These are phyloP conservation scores for Choanephora cucurbitarum DNA, from an alignment of 371 early-diverging fungal species.

Conservation along the genomic window DNA sequence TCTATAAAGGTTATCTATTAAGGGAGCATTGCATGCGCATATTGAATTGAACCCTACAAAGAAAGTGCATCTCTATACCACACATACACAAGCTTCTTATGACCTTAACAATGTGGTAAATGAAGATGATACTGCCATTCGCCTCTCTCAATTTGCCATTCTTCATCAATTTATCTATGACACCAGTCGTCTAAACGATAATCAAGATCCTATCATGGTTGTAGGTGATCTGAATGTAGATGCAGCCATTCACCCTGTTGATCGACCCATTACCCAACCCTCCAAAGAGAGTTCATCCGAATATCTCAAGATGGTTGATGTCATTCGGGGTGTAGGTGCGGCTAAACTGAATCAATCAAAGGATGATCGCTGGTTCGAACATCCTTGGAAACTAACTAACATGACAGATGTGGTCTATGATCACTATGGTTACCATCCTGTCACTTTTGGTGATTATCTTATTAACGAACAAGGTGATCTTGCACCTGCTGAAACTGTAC, in stretches of 20 bases:
- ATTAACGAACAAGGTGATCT: constrained; percentile 37
- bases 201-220: constrained; percentile 59
- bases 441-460: constrained; percentile 73
- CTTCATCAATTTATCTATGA: constrained; percentile 68
- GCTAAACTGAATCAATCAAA: constrained; percentile 4
- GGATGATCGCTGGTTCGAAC: constrained; percentile 19
- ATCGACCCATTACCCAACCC: constrained; percentile 32
- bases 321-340: constrained; percentile 59
- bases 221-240: constrained; percentile 81
- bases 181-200: constrained; percentile 25
- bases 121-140: constrained; percentile 57
- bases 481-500: constrained; percentile 57
- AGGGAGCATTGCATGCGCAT: constrained; percentile 81
- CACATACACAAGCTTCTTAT: constrained; percentile 84
- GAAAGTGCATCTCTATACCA: constrained; percentile 74
- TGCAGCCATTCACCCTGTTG: constrained; percentile 54
- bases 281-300: constrained; percentile 51
- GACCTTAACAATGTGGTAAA: constrained; percentile 44
- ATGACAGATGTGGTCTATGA: constrained; percentile 59
- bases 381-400: constrained; percentile 27
- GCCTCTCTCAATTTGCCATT: constrained; percentile 62
- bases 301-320: constrained; percentile 63
- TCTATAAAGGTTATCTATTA: constrained; percentile 67
- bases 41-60: constrained; percentile 54
- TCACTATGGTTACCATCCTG: constrained; percentile 65